These are phyloP conservation scores for Fusarium xylarioides DNA, from an alignment of 2,329 filamentous ascomycete genomes.

Conservation along the genomic window DNA sequence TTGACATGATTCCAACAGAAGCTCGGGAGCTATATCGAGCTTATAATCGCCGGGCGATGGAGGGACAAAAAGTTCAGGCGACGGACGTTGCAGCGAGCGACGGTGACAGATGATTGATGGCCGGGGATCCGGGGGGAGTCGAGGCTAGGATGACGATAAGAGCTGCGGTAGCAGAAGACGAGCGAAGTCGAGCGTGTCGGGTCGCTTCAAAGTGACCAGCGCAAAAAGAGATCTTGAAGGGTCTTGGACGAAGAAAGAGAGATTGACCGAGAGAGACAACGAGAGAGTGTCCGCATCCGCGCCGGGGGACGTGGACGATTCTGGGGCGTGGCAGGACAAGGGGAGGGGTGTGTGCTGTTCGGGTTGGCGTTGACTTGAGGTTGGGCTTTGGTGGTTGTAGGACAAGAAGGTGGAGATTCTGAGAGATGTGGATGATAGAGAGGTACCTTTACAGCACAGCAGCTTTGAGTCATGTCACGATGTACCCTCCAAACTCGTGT, in stretches of 20 bases:
- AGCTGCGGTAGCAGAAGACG: slow-evolving; percentile 1
- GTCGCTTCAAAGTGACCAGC: slow-evolving; percentile 34
- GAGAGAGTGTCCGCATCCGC: slow-evolving; percentile 39
- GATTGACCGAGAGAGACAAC: slow-evolving; percentile 33
- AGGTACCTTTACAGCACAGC: background rate
- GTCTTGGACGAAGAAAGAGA: slow-evolving; percentile 34
- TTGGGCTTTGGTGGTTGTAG: slow-evolving; percentile 34
- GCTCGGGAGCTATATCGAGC: slow-evolving; percentile 19
- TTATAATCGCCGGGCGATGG: slow-evolving; percentile 8
- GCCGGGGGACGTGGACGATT: slow-evolving; percentile 40
- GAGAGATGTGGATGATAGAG: slow-evolving; percentile 3
- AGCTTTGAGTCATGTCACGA: fast-evolving
- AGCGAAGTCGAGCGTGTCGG: slow-evolving; percentile 7
- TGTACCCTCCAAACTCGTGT: slow-evolving; percentile 20
- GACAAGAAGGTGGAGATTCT: slow-evolving; percentile 28
- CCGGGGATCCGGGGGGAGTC: slow-evolving; percentile 9
- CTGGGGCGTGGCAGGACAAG: slow-evolving; percentile 39
- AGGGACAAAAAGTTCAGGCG: slow-evolving; percentile 17
- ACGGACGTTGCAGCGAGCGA: slow-evolving; percentile 30
- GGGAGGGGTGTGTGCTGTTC: slow-evolving; percentile 36
- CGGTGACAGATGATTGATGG: slow-evolving; percentile 29
- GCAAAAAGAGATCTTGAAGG: slow-evolving; percentile 23
- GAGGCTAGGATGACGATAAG: slow-evolving; percentile 13
- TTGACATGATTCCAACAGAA: slow-evolving; percentile 67
- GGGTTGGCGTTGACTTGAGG: slow-evolving; percentile 25